Conservation (phyloP, 2,329 filamentous ascomycete species). For the Aspergillus alliaceus region DNA sequence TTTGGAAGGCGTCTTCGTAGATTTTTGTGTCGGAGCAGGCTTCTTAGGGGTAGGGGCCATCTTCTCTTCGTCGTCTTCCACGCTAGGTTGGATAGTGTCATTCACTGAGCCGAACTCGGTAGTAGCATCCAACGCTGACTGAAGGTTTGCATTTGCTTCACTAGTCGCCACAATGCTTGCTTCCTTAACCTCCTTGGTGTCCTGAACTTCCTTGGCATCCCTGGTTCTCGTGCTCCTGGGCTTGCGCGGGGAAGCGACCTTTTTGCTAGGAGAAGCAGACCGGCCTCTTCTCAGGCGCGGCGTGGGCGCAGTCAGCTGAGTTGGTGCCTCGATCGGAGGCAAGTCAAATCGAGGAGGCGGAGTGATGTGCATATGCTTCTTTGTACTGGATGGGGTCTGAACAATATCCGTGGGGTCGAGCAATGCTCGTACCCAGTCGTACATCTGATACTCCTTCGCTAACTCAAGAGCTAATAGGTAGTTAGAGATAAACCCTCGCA, state of each 20-base stretch:
- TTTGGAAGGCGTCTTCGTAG: conserved; percentile 20
- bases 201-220: conserved; percentile 48
- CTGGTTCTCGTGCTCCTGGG: conserved; percentile 48
- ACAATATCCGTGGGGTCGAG: conserved; percentile 82
- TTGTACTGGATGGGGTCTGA: conserved; percentile 64
- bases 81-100: conserved; percentile 26
- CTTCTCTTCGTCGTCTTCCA: conserved; percentile 28
- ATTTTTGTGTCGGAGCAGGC: conserved; percentile 15
- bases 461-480: conserved; percentile 70
- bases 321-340: conserved; percentile 44
- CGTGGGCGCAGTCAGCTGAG: conserved; percentile 24
- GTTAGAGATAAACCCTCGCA: conserved; percentile 9
- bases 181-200: conserved; percentile 48
- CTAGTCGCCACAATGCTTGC: conserved; percentile 50
- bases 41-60: conserved; percentile 24
- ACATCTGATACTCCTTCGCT: conserved; percentile 82
- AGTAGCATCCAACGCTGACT: conserved; percentile 49
- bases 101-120: conserved; percentile 29
- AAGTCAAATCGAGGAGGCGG: conserved; percentile 79
- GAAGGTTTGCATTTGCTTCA: conserved; percentile 49
- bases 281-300: conserved; percentile 56
- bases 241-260: conserved; percentile 54
- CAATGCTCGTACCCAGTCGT: conserved; percentile 86
- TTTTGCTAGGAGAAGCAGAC: conserved; percentile 58
- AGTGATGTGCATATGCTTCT: conserved; percentile 76